Conservation (phyloP, 345 rosid genomes). For the Eucalyptus marginata region DNA sequence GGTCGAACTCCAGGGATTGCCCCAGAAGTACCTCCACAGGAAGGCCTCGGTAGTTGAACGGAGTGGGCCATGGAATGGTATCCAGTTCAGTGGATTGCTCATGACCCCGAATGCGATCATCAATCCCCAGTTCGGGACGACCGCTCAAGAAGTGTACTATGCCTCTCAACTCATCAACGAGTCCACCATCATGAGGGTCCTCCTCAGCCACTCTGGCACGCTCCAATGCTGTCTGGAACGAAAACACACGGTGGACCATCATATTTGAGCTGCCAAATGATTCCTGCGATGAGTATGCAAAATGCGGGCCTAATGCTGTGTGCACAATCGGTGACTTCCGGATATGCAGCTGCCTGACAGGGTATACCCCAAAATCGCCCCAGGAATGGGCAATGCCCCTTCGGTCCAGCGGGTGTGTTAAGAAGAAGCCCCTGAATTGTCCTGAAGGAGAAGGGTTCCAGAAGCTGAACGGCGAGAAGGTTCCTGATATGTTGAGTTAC, state of each 20-base stretch:
- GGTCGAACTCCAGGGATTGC: constrained; percentile 3
- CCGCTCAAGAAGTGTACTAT: not conserved
- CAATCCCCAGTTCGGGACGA: not conserved
- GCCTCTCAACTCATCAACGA: no score
- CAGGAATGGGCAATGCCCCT: not conserved
- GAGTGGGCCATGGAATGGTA: constrained; percentile 21
- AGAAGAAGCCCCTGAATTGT: not conserved
- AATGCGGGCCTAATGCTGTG: not conserved
- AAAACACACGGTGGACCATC: not conserved
- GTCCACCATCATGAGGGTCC: not conserved
- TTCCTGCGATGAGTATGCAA: not conserved
- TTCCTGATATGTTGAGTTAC: not conserved
- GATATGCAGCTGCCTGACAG: not conserved
- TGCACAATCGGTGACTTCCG: not conserved
- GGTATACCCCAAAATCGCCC: not conserved
- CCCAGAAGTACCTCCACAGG: not conserved
- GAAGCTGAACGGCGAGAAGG: constrained; percentile 1
- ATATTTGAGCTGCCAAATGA: not conserved
- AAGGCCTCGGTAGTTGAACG: constrained; percentile 1
- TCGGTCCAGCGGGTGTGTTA: not conserved
- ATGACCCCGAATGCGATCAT: not conserved
- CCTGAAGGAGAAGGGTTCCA: not conserved
- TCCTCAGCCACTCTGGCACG: not conserved
- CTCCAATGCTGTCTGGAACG: not conserved
- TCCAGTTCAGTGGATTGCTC: not conserved